Conservation (phyloP, 331 rosid species). For the Rhamnella rubrinervis region DNA sequence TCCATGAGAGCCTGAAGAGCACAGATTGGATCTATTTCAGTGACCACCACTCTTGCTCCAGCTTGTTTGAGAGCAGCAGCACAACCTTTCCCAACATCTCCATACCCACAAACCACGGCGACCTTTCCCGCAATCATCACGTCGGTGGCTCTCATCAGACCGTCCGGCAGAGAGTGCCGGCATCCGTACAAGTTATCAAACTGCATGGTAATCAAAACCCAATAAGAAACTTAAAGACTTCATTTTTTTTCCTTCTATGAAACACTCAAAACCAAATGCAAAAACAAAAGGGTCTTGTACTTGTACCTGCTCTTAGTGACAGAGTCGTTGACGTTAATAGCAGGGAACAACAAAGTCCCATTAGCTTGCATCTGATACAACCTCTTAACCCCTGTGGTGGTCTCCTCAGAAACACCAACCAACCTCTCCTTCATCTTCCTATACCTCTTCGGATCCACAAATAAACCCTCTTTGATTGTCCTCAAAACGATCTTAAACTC, state of each 20-base stretch:
- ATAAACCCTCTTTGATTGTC: slow-evolving; percentile 63
- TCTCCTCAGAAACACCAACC: slow-evolving; percentile 26
- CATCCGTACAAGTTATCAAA: slow-evolving; percentile 97
- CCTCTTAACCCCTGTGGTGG: neutral
- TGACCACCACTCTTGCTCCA: slow-evolving; percentile 86
- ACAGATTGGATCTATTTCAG: slow-evolving; percentile 95
- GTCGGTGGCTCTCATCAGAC: slow-evolving; percentile 96
- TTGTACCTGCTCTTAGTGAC: neutral
- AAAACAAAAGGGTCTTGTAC: neutral
- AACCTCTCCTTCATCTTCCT: slow-evolving; percentile 75
- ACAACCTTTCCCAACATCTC: slow-evolving; percentile 99
- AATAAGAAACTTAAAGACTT: neutral
- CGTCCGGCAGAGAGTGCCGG: slow-evolving; percentile 98
- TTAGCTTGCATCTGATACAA: neutral
- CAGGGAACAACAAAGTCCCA: neutral
- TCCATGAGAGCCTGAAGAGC: slow-evolving; percentile 98
- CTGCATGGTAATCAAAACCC: slow-evolving; percentile 32
- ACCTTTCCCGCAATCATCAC: slow-evolving; percentile 98
- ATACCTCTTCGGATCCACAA: slow-evolving; percentile 73
- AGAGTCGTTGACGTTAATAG: neutral
- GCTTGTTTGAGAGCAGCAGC: slow-evolving; percentile 91
- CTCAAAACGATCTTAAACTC: slow-evolving; percentile 74
- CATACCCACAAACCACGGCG: slow-evolving; percentile 78
- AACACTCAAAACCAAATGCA: neutral
- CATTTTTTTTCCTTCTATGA: neutral